Evolutionary conservation across 345 rosid species (phyloP).

Genomic region (Clausena lansium): DNA sequence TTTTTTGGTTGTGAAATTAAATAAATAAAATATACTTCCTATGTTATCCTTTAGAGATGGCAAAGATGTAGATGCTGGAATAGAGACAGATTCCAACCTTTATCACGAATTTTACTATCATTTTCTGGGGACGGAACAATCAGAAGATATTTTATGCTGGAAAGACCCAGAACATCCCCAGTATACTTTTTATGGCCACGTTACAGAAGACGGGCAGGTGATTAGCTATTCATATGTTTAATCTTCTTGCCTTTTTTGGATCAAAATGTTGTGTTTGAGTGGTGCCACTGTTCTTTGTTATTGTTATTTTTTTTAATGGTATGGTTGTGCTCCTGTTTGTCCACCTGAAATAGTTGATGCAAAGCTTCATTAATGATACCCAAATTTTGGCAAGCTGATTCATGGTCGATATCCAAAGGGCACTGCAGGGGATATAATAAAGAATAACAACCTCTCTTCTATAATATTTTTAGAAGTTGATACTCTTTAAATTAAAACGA

Average conservation of each 20-base stretch:
- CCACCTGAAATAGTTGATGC: too few species aligned
- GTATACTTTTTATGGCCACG: slow-evolving; percentile 43
- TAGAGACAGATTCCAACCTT: slow-evolving; percentile 83
- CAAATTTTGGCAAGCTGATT: too few species aligned
- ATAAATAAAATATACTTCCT: too few species aligned
- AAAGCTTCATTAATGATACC: too few species aligned
- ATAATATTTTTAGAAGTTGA: too few species aligned
- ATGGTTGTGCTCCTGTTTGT: background rate
- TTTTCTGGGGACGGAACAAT: slow-evolving; percentile 70
- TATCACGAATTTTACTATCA: slow-evolving; percentile 83
- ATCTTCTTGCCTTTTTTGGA: background rate
- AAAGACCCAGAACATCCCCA: slow-evolving; percentile 81
- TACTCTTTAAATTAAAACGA: too few species aligned
- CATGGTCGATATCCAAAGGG: too few species aligned
- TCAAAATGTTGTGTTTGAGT: background rate
- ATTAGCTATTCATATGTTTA: slow-evolving; percentile 3
- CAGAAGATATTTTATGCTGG: slow-evolving; percentile 90
- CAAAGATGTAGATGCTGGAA: slow-evolving; percentile 82
- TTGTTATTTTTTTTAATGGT: background rate
- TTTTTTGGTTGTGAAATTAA: too few species aligned
- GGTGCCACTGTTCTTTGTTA: background rate
- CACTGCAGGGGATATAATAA: too few species aligned
- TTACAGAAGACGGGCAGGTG: slow-evolving; percentile 95
- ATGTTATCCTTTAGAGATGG: slow-evolving; percentile 56
- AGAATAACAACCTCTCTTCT: too few species aligned